Evolutionary conservation across 2,329 filamentous ascomycete genomes (phyloP), one percentile per base, ranked within the genome.

Genomic region (Aspergillus japonicus): DNA sequence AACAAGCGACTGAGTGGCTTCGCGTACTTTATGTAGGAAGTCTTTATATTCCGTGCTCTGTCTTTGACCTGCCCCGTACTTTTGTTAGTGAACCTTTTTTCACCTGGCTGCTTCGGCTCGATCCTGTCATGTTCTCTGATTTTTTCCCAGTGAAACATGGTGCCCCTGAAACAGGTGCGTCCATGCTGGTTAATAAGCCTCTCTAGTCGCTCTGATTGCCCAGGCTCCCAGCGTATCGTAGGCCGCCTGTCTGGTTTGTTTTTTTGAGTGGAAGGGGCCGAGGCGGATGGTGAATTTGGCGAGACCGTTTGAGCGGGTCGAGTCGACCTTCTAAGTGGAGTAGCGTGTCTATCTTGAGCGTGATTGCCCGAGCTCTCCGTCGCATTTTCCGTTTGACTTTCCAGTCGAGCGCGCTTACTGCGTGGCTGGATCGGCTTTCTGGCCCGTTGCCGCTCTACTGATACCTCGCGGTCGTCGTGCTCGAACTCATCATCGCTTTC

Each of bases 31-130:
- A 44, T 19, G 29, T 56, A 60, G 23, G 50, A 44, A 47, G 78
- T 72, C 67, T 82, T 83, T 59, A 86, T 70, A 61, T 84, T 85
- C 54, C 84, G 76, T 4, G 83, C 84, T 61, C 80, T 80, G 62
- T 84, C 82, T 64, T 83, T 84, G 7, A 86, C 61, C 49, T 84
- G 81, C 2, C 84, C 82, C 60, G 87, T 82, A 5, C 71, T 75
- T 2, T 85, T 76, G 2, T 65, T 62, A 4, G 56, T 58, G 19
- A 83, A 66, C 47, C 71, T 53, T 2, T 70, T 70, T 11, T 71
- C 68, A 35, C 72, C 71, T 52, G 73, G 50, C 55, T 66, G 42
- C 4, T 56, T 65, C 2, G 74, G 75, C 16, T 68, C 66, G 50
- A 89, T 83, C 0, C 5, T 5, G 33, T 35, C 14, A 1, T 3